Evolutionary conservation across 805 yeast species (phyloP).

Genomic region (Schwanniomyces pseudopolymorphus): DNA sequence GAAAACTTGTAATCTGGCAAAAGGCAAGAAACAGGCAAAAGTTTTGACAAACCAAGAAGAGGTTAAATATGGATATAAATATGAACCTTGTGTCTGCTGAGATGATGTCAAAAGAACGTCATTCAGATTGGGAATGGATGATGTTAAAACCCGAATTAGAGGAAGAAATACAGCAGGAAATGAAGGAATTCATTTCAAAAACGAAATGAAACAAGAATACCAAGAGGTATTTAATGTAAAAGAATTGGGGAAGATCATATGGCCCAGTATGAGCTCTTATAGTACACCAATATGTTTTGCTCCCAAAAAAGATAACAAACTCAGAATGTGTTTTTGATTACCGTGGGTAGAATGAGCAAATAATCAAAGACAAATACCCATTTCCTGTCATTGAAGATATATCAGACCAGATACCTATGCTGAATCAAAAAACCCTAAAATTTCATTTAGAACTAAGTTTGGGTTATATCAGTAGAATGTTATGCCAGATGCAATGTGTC

Average conservation of each 20-base stretch:
- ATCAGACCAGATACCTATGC: constrained; percentile 10
- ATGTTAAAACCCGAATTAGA: neutral
- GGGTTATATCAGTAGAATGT: constrained; percentile 20
- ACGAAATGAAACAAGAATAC: neutral
- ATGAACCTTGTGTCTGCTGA: neutral
- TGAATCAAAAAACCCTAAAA: constrained; percentile 9
- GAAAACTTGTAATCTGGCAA: no score
- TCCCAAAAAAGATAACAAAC: neutral
- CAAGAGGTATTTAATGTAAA: neutral
- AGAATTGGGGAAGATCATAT: neutral
- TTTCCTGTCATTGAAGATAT: constrained; percentile 15
- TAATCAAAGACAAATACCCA: constrained; percentile 13
- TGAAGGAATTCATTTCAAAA: neutral
- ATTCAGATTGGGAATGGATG: neutral
- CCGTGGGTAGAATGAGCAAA: constrained; percentile 10
- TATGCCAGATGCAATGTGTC: constrained; percentile 25
- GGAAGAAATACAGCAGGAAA: neutral
- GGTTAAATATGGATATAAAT: no score
- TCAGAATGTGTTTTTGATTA: constrained; percentile 15
- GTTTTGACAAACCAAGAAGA: no score
- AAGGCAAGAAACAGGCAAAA: no score
- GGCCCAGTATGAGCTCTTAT: neutral
- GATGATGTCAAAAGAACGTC: neutral
- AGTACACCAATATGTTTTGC: neutral
- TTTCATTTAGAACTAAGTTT: constrained; percentile 15